Percentiles rank a stretch among this genome's conserved stretches.
Evolutionary conservation across 106 monocot species (phyloP).

Genomic region (Dendrobium catenatum): DNA sequence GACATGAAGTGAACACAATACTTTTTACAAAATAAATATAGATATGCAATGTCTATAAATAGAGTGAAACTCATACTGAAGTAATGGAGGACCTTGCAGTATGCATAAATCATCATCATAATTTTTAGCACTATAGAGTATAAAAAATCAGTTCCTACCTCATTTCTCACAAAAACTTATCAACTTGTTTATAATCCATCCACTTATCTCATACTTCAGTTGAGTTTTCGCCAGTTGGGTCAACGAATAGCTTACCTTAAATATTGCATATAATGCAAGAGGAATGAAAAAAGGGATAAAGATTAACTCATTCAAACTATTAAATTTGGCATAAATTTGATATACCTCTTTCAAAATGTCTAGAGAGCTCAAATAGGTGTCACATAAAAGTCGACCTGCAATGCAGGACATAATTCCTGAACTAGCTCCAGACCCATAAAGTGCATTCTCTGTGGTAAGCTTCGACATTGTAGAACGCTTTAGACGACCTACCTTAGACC

Average conservation of each 20-base stretch:
- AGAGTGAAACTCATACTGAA: too few relatives aligned
- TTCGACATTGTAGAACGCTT: slow-evolving; percentile 89
- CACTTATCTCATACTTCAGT: too few relatives aligned
- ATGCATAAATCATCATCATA: too few relatives aligned
- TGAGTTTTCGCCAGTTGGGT: slow-evolving; percentile 93
- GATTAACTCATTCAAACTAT: not conserved
- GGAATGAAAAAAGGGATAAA: not conserved
- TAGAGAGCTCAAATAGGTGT: slow-evolving; percentile 84
- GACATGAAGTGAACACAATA: not conserved
- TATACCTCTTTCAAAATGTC: slow-evolving; percentile 85
- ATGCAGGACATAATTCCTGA: slow-evolving; percentile 87
- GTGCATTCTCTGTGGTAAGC: slow-evolving; percentile 59
- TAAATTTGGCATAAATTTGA: not conserved
- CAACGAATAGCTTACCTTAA: slow-evolving; percentile 92
- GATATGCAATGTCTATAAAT: too few relatives aligned
- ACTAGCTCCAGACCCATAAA: slow-evolving; percentile 94
- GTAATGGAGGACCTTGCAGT: too few relatives aligned
- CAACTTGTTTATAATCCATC: too few relatives aligned
- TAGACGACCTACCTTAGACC: slow-evolving; percentile 95
- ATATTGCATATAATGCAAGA: slow-evolving; percentile 7
- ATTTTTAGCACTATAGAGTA: too few relatives aligned
- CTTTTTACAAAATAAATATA: too few relatives aligned
- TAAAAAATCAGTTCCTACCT: too few relatives aligned
- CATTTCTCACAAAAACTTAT: too few relatives aligned
- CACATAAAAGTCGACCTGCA: slow-evolving; percentile 91